Base-by-base conservation (phyloP, 2,329 filamentous ascomycete species). In the Rosellinia necatrix region DNA sequence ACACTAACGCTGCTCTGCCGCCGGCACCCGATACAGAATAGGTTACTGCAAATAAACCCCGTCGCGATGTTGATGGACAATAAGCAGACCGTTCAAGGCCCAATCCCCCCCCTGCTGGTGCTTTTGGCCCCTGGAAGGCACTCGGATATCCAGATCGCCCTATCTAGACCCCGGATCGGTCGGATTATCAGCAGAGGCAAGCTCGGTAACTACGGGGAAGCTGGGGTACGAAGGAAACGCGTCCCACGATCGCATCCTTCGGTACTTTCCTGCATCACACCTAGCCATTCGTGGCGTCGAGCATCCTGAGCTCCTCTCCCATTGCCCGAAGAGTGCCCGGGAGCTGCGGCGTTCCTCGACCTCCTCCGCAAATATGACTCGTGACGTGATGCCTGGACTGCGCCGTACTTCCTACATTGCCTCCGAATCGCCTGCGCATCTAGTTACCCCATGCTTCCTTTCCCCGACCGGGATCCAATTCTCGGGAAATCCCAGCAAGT, bases 251-350 rank as follows among this genome's bases (percentile, higher is more conserved):
- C 40, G 29, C 34, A 21, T 44, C 34, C 21, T 40, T 44, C 8
- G 19, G 12, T 29, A 27, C 27, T 27, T 24, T 27, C 24, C 25
- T 40, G 40, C 35, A 24, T 46, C 22, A 15, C 25, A 25, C 34
- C 30, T 12, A 25, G 8, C 17, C 21, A 7, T 22, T 41, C 21
- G 15, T 27, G 7, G 17, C 32, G 15, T 49, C 24, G 30, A 48
- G 10, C 32, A 15, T 12, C 17, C 25, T 21, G 19, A 4, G 8
- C 38, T 24, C 25, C 27, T 27, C 9, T n/a, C n/a, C n/a, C 4
- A 22, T 37, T 8, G 22, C 76, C 59, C 77, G 73, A 0, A 75
- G 75, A 13, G 76, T 79, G 61, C 78, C 78, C 35, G 70, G 66
- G 2, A 76, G 73, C 58, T 78, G 77, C 15, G 72, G 72, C 0